phyloP scores from a whole-genome alignment of 2,329 filamentous ascomycete genomes.

The Colletotrichum melonis region DNA sequence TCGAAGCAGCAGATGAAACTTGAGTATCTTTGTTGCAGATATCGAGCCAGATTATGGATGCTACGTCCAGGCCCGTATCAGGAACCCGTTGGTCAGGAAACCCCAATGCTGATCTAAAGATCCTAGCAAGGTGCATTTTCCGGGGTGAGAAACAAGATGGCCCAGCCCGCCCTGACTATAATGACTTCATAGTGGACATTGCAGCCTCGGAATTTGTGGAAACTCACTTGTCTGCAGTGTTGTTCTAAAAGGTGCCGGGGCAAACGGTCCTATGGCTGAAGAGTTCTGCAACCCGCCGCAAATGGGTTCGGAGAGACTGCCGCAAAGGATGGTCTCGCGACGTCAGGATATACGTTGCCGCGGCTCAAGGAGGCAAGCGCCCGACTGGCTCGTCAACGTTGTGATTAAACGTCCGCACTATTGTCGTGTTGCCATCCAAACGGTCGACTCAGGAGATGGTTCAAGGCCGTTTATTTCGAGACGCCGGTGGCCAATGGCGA shows the following conservation, averaged over 20 bases:
- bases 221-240: neutral
- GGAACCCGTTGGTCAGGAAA: neutral
- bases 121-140: neutral
- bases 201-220: conserved; percentile 17
- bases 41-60: neutral
- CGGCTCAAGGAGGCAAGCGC: conserved; percentile 8
- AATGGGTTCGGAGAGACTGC: neutral
- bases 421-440: neutral
- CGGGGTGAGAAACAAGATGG: conserved; percentile 9
- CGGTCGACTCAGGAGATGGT: neutral
- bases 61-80: neutral
- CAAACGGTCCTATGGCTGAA: conserved; percentile 3
- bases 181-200: conserved; percentile 36
- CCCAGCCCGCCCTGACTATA: conserved; percentile 1
- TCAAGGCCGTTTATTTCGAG: conserved; percentile 1
- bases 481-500: neutral
- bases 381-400: neutral
- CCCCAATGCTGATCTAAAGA: neutral
- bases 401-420: neutral
- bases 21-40: neutral
- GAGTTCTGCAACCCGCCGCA: neutral
- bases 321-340: neutral
- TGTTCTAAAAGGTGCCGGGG: neutral
- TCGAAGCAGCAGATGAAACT: neutral
- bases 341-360: conserved; percentile 16